A percentile compares a stretch with the other conserved stretches of the same genome.
Evolutionary conservation across 257 asterid species (phyloP).

Genomic region (Solanum sitiens): DNA sequence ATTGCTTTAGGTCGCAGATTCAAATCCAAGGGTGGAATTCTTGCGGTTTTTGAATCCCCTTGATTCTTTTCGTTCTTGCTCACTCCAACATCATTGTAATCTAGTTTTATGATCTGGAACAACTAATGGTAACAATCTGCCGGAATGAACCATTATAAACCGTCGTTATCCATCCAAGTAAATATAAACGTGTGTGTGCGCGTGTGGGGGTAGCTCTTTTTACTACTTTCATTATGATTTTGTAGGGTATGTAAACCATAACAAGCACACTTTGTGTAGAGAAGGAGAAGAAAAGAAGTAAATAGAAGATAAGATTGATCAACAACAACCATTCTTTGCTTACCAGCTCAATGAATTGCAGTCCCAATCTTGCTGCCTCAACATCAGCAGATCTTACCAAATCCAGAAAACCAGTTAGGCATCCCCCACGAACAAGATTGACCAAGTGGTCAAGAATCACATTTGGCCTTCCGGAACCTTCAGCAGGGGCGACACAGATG

Average conservation of each 20-base stretch:
- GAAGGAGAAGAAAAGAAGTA: not conserved
- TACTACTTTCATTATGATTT: not conserved
- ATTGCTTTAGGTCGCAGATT: not conserved
- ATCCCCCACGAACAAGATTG: conserved; percentile 67
- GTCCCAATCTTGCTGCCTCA: conserved; percentile 91
- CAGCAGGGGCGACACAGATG: conserved; percentile 67
- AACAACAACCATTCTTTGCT: conserved; percentile 4
- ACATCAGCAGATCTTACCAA: conserved; percentile 77
- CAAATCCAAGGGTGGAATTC: not conserved
- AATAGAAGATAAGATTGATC: not conserved
- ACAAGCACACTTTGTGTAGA: not conserved
- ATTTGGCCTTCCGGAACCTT: conserved; percentile 59
- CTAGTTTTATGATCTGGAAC: not conserved
- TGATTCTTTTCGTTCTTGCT: not conserved
- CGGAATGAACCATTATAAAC: not conserved
- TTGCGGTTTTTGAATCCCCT: not conserved
- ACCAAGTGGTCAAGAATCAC: conserved; percentile 76
- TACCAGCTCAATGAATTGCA: conserved; percentile 94
- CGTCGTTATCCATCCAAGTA: not conserved
- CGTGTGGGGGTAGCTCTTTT: not conserved
- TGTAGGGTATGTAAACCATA: not conserved
- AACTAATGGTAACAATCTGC: not conserved
- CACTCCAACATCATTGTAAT: not conserved
- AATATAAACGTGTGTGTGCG: not conserved
- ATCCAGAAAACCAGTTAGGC: conserved; percentile 68